Conservation (phyloP, 2,329 filamentous ascomycete genomes). For the Alternaria sp. region DNA sequence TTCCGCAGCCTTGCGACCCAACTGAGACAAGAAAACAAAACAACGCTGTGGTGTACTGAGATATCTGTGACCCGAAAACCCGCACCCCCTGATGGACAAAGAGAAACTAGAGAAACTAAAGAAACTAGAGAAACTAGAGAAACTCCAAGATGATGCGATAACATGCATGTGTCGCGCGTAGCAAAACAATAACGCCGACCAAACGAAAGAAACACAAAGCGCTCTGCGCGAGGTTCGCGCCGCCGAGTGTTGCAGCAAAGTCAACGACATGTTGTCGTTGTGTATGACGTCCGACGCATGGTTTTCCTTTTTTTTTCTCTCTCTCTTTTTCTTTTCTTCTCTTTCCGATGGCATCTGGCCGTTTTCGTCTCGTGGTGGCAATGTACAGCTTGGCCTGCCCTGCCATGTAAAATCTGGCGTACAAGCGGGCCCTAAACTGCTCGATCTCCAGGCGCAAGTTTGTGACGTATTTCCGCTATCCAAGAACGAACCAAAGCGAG, state of each 20-base stretch:
- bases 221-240: constrained; percentile 17
- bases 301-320: constrained; percentile 3
- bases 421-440: not conserved
- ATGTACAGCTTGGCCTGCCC: constrained; percentile 1
- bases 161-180: constrained; percentile 17
- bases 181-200: constrained; percentile 19
- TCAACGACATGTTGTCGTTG: constrained; percentile 9
- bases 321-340: not conserved
- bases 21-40: constrained; percentile 8
- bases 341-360: constrained; percentile 2
- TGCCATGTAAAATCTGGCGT: not conserved
- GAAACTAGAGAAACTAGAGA: constrained; percentile 23
- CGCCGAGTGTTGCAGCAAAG: constrained; percentile 16
- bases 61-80: constrained; percentile 15
- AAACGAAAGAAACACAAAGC: constrained; percentile 13
- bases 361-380: not conserved
- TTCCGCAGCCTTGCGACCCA: constrained; percentile 16
- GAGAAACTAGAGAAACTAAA: constrained; percentile 12
- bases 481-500: constrained; percentile 3
- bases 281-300: constrained; percentile 1
- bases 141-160: constrained; percentile 34
- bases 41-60: constrained; percentile 24
- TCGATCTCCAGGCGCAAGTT: not conserved
- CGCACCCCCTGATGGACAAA: constrained; percentile 8
- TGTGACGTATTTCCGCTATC: constrained; percentile 7